These are phyloP conservation scores for Spiraea crenata DNA, from an alignment of 331 rosid species.

Conservation along the genomic window DNA sequence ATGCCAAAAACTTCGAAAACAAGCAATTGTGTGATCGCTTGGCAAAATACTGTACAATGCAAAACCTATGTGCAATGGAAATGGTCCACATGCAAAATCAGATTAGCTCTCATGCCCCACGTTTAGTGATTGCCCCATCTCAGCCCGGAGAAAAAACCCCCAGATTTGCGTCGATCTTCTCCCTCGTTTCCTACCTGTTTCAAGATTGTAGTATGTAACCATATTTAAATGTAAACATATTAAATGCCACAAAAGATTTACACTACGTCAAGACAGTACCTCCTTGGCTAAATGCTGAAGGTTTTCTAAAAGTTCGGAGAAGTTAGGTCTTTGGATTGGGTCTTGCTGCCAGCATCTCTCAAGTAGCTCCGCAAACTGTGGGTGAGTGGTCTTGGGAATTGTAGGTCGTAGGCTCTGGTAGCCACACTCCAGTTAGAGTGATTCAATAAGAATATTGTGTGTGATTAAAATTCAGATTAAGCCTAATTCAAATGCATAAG, in stretches of 20 bases:
- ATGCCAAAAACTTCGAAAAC: background rate
- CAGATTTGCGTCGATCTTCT: conserved; percentile 43
- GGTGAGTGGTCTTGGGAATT: conserved; percentile 71
- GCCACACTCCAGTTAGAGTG: conserved; percentile 24
- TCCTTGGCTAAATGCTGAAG: conserved; percentile 71
- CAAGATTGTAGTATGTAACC: conserved; percentile 6
- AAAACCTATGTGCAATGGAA: conserved; percentile 18
- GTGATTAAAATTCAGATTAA: background rate
- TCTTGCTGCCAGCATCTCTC: conserved; percentile 90
- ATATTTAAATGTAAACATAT: conserved; percentile 1
- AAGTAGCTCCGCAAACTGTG: conserved; percentile 74
- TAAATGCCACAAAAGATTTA: background rate
- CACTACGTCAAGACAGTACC: conserved; percentile 40
- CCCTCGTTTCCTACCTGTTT: conserved; percentile 52
- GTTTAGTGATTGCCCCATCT: conserved; percentile 49
- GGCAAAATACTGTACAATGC: conserved; percentile 48
- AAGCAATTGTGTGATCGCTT: background rate
- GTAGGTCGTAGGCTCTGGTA: conserved; percentile 77
- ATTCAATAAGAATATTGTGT: conserved; percentile 13
- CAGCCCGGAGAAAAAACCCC: conserved; percentile 63
- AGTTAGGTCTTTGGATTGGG: conserved; percentile 69
- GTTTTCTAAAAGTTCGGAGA: conserved; percentile 66
- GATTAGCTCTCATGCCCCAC: conserved; percentile 7
- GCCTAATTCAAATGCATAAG: conserved; percentile 21
- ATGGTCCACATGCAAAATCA: conserved; percentile 4